Conservation (phyloP, 1,284 basidiomycete genomes). For the Austroboletus novae-zelandiae region DNA sequence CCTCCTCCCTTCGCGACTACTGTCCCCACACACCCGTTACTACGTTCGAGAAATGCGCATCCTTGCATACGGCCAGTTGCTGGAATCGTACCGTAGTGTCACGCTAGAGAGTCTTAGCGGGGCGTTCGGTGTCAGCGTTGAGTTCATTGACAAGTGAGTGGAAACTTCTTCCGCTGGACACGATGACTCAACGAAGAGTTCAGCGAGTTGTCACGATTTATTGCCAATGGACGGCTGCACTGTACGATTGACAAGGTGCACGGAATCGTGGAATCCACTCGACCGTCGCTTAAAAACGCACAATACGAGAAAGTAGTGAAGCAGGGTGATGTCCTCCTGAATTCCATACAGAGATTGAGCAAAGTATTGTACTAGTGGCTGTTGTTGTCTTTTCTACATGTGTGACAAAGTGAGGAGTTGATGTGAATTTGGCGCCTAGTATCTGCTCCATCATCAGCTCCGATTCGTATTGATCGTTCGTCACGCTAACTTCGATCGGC, state of each 20-base stretch:
- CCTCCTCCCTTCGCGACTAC: slow-evolving; percentile 82
- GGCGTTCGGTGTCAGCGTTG: slow-evolving; percentile 89
- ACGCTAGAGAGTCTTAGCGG: slow-evolving; percentile 85
- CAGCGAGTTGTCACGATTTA: slow-evolving; percentile 93
- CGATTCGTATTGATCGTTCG: slow-evolving; percentile 8
- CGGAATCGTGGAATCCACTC: slow-evolving; percentile 92
- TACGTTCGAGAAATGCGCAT: slow-evolving; percentile 98
- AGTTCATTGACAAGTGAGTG: slow-evolving; percentile 83
- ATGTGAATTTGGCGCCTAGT: too few relatives aligned
- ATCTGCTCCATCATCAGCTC: neutral
- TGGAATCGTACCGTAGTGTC: slow-evolving; percentile 89
- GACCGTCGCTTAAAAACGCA: slow-evolving; percentile 82
- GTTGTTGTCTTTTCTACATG: neutral
- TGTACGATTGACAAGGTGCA: slow-evolving; percentile 94
- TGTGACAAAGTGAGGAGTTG: neutral
- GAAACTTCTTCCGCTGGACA: neutral
- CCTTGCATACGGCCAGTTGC: slow-evolving; percentile 87
- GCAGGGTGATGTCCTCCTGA: slow-evolving; percentile 87
- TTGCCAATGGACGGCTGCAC: slow-evolving; percentile 85
- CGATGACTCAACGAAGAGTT: neutral
- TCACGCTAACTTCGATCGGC: slow-evolving; percentile 2
- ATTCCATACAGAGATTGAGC: slow-evolving; percentile 70
- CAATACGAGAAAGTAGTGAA: slow-evolving; percentile 90
- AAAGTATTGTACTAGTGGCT: slow-evolving; percentile 63
- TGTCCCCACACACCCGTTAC: slow-evolving; percentile 85